Percentiles rank a stretch among this genome's conserved stretches.
phyloP scores from a whole-genome alignment of 257 asterid genomes.

The Salvia rosmarinus region DNA sequence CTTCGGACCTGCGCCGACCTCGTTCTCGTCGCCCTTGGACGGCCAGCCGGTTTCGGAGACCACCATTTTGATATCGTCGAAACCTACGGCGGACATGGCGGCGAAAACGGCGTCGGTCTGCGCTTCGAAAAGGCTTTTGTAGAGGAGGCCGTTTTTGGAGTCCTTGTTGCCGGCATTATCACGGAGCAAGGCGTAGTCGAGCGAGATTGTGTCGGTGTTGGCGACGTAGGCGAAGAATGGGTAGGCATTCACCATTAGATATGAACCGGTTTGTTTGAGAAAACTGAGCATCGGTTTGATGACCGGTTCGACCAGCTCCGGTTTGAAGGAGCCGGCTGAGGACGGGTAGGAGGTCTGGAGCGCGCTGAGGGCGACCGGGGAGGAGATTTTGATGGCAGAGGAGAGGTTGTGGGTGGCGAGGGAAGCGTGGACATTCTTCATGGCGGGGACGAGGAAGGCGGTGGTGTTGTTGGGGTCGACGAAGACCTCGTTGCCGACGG shows the following conservation, averaged over 20 bases:
- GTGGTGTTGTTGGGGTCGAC: constrained; percentile 66
- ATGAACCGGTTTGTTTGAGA: constrained; percentile 59
- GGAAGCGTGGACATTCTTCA: constrained; percentile 71
- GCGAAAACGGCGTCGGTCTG: constrained; percentile 87
- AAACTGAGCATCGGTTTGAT: constrained; percentile 77
- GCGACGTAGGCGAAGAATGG: constrained; percentile 75
- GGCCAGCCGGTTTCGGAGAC: constrained; percentile 97
- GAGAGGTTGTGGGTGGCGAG: constrained; percentile 51
- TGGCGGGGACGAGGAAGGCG: constrained; percentile 72
- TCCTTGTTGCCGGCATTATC: constrained; percentile 54
- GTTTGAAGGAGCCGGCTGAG: constrained; percentile 73
- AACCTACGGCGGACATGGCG: constrained; percentile 57
- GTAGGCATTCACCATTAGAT: constrained; percentile 74
- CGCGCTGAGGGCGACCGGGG: constrained; percentile 77
- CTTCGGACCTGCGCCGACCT: constrained; percentile 50
- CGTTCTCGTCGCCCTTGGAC: constrained; percentile 72
- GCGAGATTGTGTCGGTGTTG: constrained; percentile 62
- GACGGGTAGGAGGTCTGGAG: constrained; percentile 74
- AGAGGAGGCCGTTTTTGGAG: constrained; percentile 64
- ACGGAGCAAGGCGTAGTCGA: constrained; percentile 73
- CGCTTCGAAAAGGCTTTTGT: constrained; percentile 71
- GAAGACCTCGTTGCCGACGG: constrained; percentile 87
- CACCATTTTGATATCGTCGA: constrained; percentile 50
- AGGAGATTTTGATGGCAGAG: constrained; percentile 55
- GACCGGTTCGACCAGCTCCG: constrained; percentile 67